Base-by-base conservation (phyloP, 352 stramenopile species). In the Globisporangium carolinianum region DNA sequence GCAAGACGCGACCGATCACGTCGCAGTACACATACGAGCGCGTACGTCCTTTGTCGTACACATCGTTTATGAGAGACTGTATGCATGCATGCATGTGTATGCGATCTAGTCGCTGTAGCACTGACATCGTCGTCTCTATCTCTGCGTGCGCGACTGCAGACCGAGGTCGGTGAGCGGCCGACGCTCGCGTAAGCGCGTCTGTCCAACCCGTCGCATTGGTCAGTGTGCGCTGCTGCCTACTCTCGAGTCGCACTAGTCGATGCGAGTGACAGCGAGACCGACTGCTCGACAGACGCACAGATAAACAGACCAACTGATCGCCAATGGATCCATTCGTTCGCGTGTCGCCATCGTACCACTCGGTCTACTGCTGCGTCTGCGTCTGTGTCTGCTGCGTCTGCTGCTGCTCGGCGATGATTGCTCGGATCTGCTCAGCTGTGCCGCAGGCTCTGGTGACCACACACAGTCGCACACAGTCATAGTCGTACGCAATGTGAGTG, bases 91-190 rank as follows among this genome's bases (percentile, higher is more conserved):
- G 6, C 5, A 15, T n/a, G 50, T 3, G 6, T 3, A 17, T 7
- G 4, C 4, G 24, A 7, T 6, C 5, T 5, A 4, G 12, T 18
- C 5, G 32, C 4, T n/a, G 32, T 6, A 3, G 11, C 6, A 8
- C 17, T 38, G 38, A 48, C 51, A 38, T 24, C 9, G 7, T 36
- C 39, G 8, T 35, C 1, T n/a, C 24, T 46, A 1, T 46, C 4
- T 36, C 6, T 47, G 32, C 14, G 18, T 14, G 7, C 15, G 12
- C 1, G 4, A 38, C 1, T 9, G 65, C 39, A 81, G 65, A 60
- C 67, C 42, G 79, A 89, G 51, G 72, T 88, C 42, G 78, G 81
- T 57, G 76, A 88, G 58, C 75, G 75, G 67, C 78, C 80, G 50
- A 68, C 76, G 51, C 72, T 87, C 10, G 67, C 69, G 60, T 68